These are phyloP conservation scores for Stachybotrys elegans DNA, from an alignment of 2,329 filamentous ascomycete genomes.

Conservation along the genomic window DNA sequence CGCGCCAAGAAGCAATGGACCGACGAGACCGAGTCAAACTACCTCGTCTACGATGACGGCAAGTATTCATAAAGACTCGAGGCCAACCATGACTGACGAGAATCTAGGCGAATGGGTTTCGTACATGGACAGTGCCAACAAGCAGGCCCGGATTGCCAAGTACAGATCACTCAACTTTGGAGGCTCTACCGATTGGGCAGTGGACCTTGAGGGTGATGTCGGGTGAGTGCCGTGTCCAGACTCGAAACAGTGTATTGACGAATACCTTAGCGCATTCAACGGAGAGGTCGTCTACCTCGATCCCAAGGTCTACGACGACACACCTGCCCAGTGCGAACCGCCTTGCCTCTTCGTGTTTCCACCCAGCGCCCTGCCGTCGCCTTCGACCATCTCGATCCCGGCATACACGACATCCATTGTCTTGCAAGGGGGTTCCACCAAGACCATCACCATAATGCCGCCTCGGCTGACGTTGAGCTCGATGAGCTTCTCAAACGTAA, in stretches of 20 bases:
- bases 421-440: not conserved
- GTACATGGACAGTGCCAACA: conserved; percentile 14
- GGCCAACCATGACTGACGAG: conserved; percentile 11
- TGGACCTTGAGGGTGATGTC: conserved; percentile 15
- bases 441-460: not conserved
- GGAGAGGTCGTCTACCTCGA: conserved; percentile 1
- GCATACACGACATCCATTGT: not conserved
- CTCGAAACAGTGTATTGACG: no score
- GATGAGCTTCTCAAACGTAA: not conserved
- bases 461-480: not conserved
- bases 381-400: not conserved
- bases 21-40: no score
- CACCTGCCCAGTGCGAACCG: not conserved
- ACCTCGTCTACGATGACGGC: no score
- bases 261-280: no score
- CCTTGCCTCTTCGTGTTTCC: not conserved
- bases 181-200: conserved; percentile 16
- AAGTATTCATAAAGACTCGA: conserved; percentile 9
- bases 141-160: conserved; percentile 3
- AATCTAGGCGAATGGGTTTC: conserved; percentile 14
- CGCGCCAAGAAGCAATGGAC: no score
- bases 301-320: not conserved
- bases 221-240: no score
- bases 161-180: conserved; percentile 13
- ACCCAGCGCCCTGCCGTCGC: not conserved